phyloP scores from a whole-genome alignment of 2,329 filamentous ascomycete genomes.

The Phialocephala sp. region DNA sequence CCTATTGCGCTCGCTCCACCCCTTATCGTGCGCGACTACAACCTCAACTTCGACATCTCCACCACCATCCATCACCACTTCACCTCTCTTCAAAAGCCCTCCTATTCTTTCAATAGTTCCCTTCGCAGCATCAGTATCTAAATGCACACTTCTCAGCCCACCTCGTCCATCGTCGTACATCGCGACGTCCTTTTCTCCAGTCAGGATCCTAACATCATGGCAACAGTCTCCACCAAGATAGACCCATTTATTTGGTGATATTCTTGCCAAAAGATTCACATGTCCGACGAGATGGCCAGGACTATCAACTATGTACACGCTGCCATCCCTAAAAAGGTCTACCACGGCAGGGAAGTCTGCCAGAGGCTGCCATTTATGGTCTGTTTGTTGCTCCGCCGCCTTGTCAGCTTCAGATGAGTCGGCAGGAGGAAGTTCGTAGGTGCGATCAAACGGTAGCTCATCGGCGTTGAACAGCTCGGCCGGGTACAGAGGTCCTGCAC shows the following conservation, averaged over 20 bases:
- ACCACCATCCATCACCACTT: slow-evolving; percentile 3
- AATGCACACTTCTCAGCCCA: slow-evolving; percentile 54
- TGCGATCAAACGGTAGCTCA: slow-evolving; percentile 48
- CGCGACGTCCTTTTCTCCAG: slow-evolving; percentile 57
- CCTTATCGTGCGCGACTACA: slow-evolving; percentile 56
- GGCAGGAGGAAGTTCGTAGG: slow-evolving; percentile 48
- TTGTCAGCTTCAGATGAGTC: slow-evolving; percentile 1
- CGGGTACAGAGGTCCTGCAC: slow-evolving; percentile 36
- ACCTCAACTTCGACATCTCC: slow-evolving; percentile 49
- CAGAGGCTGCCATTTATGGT: slow-evolving; percentile 49
- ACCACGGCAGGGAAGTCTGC: slow-evolving; percentile 51
- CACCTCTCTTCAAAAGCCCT: slow-evolving; percentile 43
- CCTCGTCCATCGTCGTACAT: slow-evolving; percentile 54
- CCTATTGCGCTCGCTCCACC: slow-evolving; percentile 50
- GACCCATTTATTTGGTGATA: slow-evolving; percentile 48
- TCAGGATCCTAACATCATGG: slow-evolving; percentile 57
- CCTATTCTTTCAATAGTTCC: slow-evolving; percentile 50
- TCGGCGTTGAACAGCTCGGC: slow-evolving; percentile 52
- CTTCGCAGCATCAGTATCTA: slow-evolving; percentile 52
- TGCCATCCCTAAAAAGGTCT: slow-evolving; percentile 54
- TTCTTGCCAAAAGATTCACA: slow-evolving; percentile 54
- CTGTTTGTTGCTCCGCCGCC: slow-evolving; percentile 33
- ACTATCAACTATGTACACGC: slow-evolving; percentile 53
- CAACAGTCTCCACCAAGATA: slow-evolving; percentile 60
- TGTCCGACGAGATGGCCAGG: slow-evolving; percentile 59